Conservation (phyloP, 129 eudicot species). For the Saussurea involucrata region DNA sequence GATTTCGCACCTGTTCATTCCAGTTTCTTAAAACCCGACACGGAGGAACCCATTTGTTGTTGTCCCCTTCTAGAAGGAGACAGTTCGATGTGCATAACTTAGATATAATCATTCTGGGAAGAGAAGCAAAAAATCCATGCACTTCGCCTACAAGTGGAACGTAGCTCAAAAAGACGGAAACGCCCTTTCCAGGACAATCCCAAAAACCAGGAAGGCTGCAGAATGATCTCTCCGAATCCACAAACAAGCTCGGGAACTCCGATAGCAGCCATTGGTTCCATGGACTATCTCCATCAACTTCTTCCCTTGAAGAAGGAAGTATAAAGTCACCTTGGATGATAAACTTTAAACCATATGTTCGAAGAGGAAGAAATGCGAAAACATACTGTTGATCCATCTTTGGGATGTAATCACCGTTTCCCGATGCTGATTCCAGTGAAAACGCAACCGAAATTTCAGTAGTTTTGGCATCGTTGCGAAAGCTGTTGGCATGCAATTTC, state of each 20-base stretch:
- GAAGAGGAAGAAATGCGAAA: slow-evolving; percentile 88
- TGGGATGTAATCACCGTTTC: slow-evolving; percentile 47
- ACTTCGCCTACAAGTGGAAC: slow-evolving; percentile 90
- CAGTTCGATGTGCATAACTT: slow-evolving; percentile 73
- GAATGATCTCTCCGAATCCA: slow-evolving; percentile 58
- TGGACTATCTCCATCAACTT: slow-evolving; percentile 83
- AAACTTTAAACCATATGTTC: slow-evolving; percentile 87
- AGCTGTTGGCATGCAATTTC: slow-evolving; percentile 42
- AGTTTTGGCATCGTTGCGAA: slow-evolving; percentile 56
- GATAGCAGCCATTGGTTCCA: slow-evolving; percentile 95
- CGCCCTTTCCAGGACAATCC: slow-evolving; percentile 54
- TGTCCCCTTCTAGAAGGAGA: slow-evolving; percentile 59
- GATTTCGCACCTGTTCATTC: slow-evolving; percentile 56
- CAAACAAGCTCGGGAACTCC: slow-evolving; percentile 71
- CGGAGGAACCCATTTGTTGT: slow-evolving; percentile 75
- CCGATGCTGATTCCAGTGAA: slow-evolving; percentile 55
- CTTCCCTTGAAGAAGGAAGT: slow-evolving; percentile 97
- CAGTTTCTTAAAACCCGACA: slow-evolving; percentile 80
- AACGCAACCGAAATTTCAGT: slow-evolving; percentile 88
- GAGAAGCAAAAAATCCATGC: slow-evolving; percentile 82
- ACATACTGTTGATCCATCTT: slow-evolving; percentile 71
- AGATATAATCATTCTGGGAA: slow-evolving; percentile 82
- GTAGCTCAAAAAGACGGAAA: slow-evolving; percentile 69
- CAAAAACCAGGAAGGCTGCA: slow-evolving; percentile 67
- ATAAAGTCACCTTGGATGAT: slow-evolving; percentile 93